phyloP scores from a whole-genome alignment of 495 filamentous ascomycete species.

The Delitschia confertaspora region DNA sequence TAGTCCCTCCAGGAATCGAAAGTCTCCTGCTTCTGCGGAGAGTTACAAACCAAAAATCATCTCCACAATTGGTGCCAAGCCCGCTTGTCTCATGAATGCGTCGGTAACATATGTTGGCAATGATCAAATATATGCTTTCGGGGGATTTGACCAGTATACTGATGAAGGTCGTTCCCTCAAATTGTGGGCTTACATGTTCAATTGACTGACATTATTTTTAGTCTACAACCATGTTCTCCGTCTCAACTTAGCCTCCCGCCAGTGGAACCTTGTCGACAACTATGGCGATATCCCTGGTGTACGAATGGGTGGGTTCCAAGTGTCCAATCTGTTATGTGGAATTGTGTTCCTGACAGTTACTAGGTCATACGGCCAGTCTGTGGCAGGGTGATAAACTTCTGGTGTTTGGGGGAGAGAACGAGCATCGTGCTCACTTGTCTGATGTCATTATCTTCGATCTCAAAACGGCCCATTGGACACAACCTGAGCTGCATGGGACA shows the following conservation, averaged over 20 bases:
- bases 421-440: conserved; percentile 88
- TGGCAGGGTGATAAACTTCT: conserved; percentile 91
- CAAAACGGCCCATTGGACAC: conserved; percentile 85
- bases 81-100: conserved; percentile 92
- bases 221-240: conserved; percentile 96
- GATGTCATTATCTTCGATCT: conserved; percentile 95
- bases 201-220: conserved; percentile 25
- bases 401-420: conserved; percentile 95
- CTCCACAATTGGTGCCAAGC: conserved; percentile 64
- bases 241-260: conserved; percentile 72
- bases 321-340: not conserved
- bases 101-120: conserved; percentile 95
- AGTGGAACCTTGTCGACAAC: conserved; percentile 95
- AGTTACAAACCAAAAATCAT: conserved; percentile 73
- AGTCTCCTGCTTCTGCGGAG: conserved; percentile 46
- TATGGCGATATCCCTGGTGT: conserved; percentile 98
- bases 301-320: conserved; percentile 79
- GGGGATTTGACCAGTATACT: conserved; percentile 97
- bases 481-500: conserved; percentile 73
- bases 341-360: not conserved
- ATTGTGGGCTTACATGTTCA: not conserved
- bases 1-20: conserved; percentile 57
- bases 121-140: conserved; percentile 95
- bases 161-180: conserved; percentile 58
- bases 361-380: conserved; percentile 90